Evolutionary conservation across 257 asterid genomes (phyloP), one percentile per base, ranked within the genome.

Genomic region (Solanum neorickii): DNA sequence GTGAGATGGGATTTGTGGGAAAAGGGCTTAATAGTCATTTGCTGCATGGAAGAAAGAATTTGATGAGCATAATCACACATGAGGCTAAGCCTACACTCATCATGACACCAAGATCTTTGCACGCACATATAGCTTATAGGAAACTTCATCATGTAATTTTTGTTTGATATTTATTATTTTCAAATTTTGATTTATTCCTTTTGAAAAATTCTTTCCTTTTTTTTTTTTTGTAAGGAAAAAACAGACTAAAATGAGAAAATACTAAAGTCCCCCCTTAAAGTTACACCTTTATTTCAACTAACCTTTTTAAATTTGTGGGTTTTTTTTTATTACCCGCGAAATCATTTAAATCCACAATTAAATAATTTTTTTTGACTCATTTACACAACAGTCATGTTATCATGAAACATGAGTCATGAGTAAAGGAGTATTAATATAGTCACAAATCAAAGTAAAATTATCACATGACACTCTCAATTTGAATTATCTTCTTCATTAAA

Each of bases 81-180:
- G 90, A 62, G 87, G 88, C 84, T 86, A 83, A 73, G 86, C 42
- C 73, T 83, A 87, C 86, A 68, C 80, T 89, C 85, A 90, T 88
- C 88, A 90, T 83, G 66, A 52, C 83, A 83, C 83, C 76, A 35
- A 46, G 86, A 84, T 72, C 70, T 31, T 29, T 62, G 49, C 42
- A 31, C 76, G 73, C 75, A 31, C 66, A 62, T 73, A 69, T 69
- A 69, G 41, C 42, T 46, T 66, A 80, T 31, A 46, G 75, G 65
- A 70, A 35, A 76, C 70, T 68, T 80, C 46, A 69, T n/a, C 29
- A 66, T 27, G 73, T 59, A 15, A 35, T 33, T n/a, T 60, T 23
- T 35, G 41, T 16, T 13, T 11, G 56, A 25, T n/a, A 56, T 11
- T 56, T 56, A 5, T 75, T 70, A 31, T 20, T 25, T 12, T n/a